Evolutionary conservation across 768 basidiomycete genomes (phyloP), one percentile per base, ranked within the genome.

Genomic region (Trichaptum fuscoviolaceum): DNA sequence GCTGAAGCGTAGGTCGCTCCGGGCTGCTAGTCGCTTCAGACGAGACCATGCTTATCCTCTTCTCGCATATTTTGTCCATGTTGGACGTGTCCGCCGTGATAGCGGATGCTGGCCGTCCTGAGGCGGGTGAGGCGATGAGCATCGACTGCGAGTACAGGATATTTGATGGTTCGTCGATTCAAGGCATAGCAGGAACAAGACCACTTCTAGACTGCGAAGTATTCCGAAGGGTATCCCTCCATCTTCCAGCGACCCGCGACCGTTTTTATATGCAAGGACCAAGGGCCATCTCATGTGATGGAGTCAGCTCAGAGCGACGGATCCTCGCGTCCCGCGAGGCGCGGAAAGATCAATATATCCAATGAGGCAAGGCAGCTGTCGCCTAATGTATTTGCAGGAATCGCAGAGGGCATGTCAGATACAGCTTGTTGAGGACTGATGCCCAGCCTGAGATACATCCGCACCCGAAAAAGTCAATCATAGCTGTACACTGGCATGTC

Each of bases 21-120:
- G 65, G 20, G 52, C 59, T 73, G 75, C 67, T 77, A 76, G 69
- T 77, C 77, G 23, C 42, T 20, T 52, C 42, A 20, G 42, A 15
- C 3, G 42, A 52, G 15, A 52, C 42, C 20, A 52, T 52, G 20
- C 42, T 52, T 52, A 52, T 52, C 20, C 42, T 52, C 42, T 52
- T 52, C 42, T 12, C 42, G 15, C 15, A 12, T 12, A 15, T 20
- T 12, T 52, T 52, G 15, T 52, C 42, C 42, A 52, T 20, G 20
- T 6, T 5, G 15, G 15, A 52, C 42, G 71, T 57, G 36, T 78
- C 76, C 58, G 63, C 60, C 77, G 77, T 78, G 30, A 30, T 30
- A 30, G 30, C 30, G 30, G 30, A 8, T 30, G 30, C 8, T 30
- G 30, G 30, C 8, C 57, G 63, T 52, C 4, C 63, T 20, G 70